A percentile compares a stretch with the other conserved stretches of the same genome.
Evolutionary conservation across 164 flowering plant species (phyloP).

Genomic region (Buxus sempervirens): DNA sequence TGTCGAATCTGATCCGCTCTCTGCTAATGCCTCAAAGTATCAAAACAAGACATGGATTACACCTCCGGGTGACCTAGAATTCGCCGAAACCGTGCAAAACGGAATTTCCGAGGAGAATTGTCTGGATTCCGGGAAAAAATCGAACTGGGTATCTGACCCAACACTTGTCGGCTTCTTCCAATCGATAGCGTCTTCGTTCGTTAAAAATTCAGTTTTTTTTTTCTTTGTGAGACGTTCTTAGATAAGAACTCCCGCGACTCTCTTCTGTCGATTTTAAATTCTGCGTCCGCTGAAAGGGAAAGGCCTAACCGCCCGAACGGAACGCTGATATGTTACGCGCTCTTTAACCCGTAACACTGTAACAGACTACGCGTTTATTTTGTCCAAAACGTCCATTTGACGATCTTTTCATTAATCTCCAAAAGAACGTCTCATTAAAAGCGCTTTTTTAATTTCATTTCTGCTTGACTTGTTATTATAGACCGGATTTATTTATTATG

Average conservation of each 20-base stretch:
- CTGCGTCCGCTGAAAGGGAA: constrained; percentile 4
- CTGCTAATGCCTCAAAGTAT: neutral
- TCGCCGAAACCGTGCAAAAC: neutral
- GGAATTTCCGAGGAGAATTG: constrained; percentile 4
- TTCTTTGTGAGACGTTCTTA: constrained; percentile 9
- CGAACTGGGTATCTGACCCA: neutral
- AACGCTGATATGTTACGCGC: constrained; percentile 4
- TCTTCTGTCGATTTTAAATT: constrained; percentile 15
- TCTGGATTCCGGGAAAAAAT: neutral
- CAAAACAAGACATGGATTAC: neutral
- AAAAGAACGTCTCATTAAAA: neutral
- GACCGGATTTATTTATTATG: no score
- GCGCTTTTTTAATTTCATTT: neutral
- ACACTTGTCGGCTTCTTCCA: constrained; percentile 6
- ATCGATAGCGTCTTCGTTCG: neutral
- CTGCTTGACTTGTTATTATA: no score
- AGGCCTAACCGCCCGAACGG: constrained; percentile 14
- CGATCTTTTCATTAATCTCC: neutral
- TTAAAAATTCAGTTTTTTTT: constrained; percentile 24
- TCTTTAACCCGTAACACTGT: neutral
- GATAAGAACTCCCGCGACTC: constrained; percentile 28
- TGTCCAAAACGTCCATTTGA: neutral
- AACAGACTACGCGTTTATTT: constrained; percentile 1
- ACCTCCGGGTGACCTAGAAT: neutral
- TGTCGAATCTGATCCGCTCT: neutral